A percentile compares a stretch with the other conserved stretches of the same genome.
Evolutionary conservation across 768 basidiomycete species (phyloP).

Genomic region (Cytidiella melzeri): DNA sequence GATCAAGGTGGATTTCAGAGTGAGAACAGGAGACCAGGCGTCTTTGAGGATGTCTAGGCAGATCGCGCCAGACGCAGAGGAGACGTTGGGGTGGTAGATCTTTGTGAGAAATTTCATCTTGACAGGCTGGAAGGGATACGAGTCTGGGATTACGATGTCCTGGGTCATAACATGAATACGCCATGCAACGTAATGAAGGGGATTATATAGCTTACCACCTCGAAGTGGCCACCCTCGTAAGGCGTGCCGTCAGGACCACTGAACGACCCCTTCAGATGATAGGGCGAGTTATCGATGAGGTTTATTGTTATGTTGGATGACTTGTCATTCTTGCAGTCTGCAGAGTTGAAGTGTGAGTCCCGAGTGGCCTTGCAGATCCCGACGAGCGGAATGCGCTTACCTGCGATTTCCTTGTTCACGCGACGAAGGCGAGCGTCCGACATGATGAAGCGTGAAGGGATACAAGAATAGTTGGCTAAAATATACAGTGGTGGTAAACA

Average conservation of each 20-base stretch:
- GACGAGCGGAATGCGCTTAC: slow-evolving; percentile 38
- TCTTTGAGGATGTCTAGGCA: slow-evolving; percentile 88
- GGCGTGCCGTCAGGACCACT: slow-evolving; percentile 90
- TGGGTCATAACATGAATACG: slow-evolving; percentile 23
- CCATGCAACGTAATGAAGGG: slow-evolving; percentile 1
- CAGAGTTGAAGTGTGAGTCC: neutral
- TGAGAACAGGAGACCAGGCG: slow-evolving; percentile 93
- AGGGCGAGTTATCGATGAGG: slow-evolving; percentile 83
- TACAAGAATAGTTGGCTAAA: slow-evolving; percentile 1
- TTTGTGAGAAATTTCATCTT: slow-evolving; percentile 99
- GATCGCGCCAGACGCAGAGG: slow-evolving; percentile 90
- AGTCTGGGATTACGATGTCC: slow-evolving; percentile 92
- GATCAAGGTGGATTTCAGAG: slow-evolving; percentile 93
- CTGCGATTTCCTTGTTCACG: slow-evolving; percentile 92
- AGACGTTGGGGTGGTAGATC: slow-evolving; percentile 94
- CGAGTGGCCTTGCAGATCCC: neutral
- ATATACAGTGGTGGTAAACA: slow-evolving; percentile 1
- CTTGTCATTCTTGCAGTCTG: slow-evolving; percentile 96
- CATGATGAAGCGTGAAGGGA: slow-evolving; percentile 35
- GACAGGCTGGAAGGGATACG: slow-evolving; percentile 88
- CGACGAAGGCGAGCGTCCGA: slow-evolving; percentile 78
- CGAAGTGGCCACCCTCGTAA: slow-evolving; percentile 86
- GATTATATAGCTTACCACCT: slow-evolving; percentile 69
- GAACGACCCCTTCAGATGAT: slow-evolving; percentile 89
- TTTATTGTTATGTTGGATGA: slow-evolving; percentile 82